Evolutionary conservation across 2,329 filamentous ascomycete species (phyloP), one percentile per base, ranked within the genome.

Genomic region (Xylariaceae sp.): DNA sequence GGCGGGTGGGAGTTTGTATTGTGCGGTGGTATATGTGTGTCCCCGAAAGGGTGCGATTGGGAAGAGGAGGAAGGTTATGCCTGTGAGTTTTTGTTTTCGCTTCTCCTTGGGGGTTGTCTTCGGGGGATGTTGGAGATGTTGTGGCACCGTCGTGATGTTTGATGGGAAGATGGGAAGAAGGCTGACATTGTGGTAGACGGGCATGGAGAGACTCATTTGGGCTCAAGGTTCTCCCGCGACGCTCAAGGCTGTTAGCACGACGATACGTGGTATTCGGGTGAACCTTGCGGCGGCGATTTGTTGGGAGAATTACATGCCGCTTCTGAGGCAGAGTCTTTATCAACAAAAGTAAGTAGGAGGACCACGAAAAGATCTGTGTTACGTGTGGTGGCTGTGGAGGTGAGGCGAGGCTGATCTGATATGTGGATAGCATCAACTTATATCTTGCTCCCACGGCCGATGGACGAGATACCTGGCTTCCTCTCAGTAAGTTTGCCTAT

Each of bases 261-360:
- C 76, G 19, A 90, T 96, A 66, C 85, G 86, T 53, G 90, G 89
- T 44, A 81, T 90, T 2, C 83, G 82, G 55, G 71, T 96, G 52
- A 92, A 89, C 49, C 79, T 96, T 52, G 91, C 86, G 0, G 84
- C 87, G 3, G 92, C 90, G 3, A 95, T 97, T 58, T 96, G 91
- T 75, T 96, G 91, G 91, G 91, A 97, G 68, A 96, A 89, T 68
- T 95, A 92, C 71, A 96, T 96, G 90, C 91, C 91, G 0, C 73
- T 96, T 15, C 75, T 96, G 7, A 81, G 92, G 15, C 87, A 95
- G 65, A 79, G 83, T 14, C 75, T 96, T 35, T 97, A 96, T 68
- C 79, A 82, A 2, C 92, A 96, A 68, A 95, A 95, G 56, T 58
- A 40, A 11, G 49, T 55, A 27, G 22, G 7, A 7, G 22, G 22